Evolutionary conservation across 2,329 filamentous ascomycete species (phyloP).

Genomic region (Colletotrichum nymphaeae): DNA sequence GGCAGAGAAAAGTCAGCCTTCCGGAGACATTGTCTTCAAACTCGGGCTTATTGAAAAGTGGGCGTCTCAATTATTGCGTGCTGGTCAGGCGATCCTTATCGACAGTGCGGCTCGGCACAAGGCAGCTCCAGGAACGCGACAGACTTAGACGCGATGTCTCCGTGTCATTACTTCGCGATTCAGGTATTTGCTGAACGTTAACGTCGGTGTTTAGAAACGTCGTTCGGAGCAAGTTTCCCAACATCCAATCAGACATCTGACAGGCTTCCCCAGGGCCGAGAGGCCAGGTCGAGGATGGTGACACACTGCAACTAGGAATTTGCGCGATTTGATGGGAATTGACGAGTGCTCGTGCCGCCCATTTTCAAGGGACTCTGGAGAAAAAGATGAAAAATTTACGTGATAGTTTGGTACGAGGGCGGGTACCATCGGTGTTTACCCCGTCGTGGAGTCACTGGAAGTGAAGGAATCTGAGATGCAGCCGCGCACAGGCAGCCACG

Average conservation of each 20-base stretch:
- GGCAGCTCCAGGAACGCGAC: not conserved
- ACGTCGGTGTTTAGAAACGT: not conserved
- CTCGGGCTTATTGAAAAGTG: not conserved
- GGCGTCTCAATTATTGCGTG: not conserved
- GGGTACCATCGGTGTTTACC: conserved; percentile 23
- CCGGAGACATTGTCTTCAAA: not conserved
- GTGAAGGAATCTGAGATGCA: not conserved
- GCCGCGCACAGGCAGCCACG: not conserved
- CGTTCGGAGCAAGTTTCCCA: not conserved
- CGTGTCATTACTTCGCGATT: not conserved
- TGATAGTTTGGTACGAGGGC: conserved; percentile 9
- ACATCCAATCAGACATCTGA: conserved; percentile 9
- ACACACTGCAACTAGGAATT: not conserved
- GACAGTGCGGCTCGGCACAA: not conserved
- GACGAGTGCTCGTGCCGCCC: not conserved
- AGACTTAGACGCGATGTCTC: not conserved
- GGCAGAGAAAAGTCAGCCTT: too few relatives aligned
- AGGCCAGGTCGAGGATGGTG: not conserved
- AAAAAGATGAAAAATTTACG: conserved; percentile 28
- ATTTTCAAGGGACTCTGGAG: conserved; percentile 25
- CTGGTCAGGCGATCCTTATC: conserved; percentile 13
- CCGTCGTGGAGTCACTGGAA: not conserved
- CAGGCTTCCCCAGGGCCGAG: conserved; percentile 23
- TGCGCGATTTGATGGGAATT: conserved; percentile 24
- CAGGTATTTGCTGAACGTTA: not conserved